These are phyloP conservation scores for Aristolochia fimbriata DNA, from an alignment of 164 flowering plant species.

Conservation along the genomic window DNA sequence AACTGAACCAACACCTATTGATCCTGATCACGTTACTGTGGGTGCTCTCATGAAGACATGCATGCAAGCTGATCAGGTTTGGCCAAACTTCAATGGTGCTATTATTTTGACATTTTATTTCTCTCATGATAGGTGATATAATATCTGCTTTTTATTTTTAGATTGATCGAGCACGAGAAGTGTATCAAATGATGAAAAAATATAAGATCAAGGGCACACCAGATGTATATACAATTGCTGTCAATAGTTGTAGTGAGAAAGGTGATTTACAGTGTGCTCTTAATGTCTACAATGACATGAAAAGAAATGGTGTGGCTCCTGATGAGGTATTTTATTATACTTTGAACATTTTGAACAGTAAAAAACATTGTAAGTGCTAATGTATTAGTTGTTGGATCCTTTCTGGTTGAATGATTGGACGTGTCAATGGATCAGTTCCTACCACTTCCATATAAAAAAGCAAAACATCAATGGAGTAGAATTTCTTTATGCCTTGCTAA, in stretches of 20 bases:
- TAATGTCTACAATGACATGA: conserved; percentile 65
- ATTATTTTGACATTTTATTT: too few relatives aligned
- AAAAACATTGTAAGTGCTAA: too few relatives aligned
- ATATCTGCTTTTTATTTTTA: conserved; percentile 13
- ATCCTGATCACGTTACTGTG: conserved; percentile 86
- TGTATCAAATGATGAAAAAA: conserved; percentile 69
- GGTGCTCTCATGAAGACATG: conserved; percentile 92
- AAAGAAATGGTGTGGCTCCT: conserved; percentile 55
- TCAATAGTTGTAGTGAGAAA: conserved; percentile 67
- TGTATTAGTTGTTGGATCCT: too few relatives aligned
- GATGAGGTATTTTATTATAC: conserved; percentile 63
- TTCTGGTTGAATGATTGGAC: too few relatives aligned
- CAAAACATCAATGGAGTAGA: too few relatives aligned
- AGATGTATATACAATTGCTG: conserved; percentile 93
- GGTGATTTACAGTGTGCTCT: conserved; percentile 88
- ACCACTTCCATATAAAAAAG: too few relatives aligned
- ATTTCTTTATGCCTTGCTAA: too few relatives aligned
- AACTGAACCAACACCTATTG: conserved; percentile 60
- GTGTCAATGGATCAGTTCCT: too few relatives aligned
- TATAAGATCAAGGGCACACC: conserved; percentile 83
- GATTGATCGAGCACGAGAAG: conserved; percentile 81
- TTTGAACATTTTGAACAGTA: background rate
- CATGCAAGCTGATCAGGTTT: conserved; percentile 74
- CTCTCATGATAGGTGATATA: too few relatives aligned
- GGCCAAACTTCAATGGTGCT: background rate